A percentile compares a stretch with the other conserved stretches of the same genome.
phyloP scores from a whole-genome alignment of 1,284 basidiomycete genomes.

The Tilletiopsis washingtonensis region DNA sequence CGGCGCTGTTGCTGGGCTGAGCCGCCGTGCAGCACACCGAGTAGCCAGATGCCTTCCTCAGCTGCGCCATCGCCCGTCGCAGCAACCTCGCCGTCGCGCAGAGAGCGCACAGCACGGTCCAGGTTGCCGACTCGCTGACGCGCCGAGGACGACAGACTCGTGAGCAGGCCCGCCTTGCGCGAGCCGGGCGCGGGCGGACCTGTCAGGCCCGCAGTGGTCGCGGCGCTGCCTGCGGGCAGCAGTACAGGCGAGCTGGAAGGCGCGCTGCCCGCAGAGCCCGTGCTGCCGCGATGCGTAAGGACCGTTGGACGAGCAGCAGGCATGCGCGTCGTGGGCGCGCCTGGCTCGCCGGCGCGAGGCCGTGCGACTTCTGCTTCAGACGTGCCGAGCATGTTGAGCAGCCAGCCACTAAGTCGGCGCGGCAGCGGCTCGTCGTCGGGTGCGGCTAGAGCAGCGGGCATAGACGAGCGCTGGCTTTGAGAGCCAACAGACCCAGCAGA shows the following conservation, averaged over 20 bases:
- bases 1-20: neutral
- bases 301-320: neutral
- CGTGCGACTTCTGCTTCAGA: slow-evolving; percentile 3
- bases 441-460: neutral
- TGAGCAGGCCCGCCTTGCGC: neutral
- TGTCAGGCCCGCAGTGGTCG: too few relatives aligned
- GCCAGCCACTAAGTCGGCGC: slow-evolving; percentile 32
- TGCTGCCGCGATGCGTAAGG: neutral
- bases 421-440: slow-evolving; percentile 10
- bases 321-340: neutral
- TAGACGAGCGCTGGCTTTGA: neutral
- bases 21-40: slow-evolving; percentile 32
- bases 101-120: slow-evolving; percentile 36
- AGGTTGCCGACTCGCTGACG: slow-evolving; percentile 19
- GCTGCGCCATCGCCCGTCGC: slow-evolving; percentile 20
- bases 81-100: slow-evolving; percentile 20
- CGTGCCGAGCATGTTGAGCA: slow-evolving; percentile 27
- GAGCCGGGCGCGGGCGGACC: too few relatives aligned
- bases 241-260: too few relatives aligned
- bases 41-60: slow-evolving; percentile 39
- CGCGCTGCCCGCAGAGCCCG: neutral
- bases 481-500: neutral
- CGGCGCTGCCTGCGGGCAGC: too few relatives aligned
- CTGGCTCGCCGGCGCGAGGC: neutral
- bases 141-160: slow-evolving; percentile 4